A percentile compares a stretch with the other conserved stretches of the same genome.
Evolutionary conservation across 495 filamentous ascomycete species (phyloP).

Genomic region (Podospora pseudopauciseta): DNA sequence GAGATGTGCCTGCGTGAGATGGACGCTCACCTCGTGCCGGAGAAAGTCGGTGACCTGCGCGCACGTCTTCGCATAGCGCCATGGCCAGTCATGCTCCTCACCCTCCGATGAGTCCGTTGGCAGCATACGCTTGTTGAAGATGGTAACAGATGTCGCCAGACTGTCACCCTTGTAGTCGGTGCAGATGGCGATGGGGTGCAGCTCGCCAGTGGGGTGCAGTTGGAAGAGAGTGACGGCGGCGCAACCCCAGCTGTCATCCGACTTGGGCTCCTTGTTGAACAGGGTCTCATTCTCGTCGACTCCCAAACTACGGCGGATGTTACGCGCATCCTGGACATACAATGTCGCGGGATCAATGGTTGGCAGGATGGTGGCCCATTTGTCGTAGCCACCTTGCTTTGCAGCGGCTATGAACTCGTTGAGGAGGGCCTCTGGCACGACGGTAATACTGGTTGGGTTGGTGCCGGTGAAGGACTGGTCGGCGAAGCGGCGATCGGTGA

Average conservation of each 20-base stretch:
- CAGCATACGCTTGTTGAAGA: constrained; percentile 44
- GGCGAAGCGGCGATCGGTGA: constrained; percentile 45
- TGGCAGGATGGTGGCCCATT: constrained; percentile 27
- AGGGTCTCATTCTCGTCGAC: constrained; percentile 19
- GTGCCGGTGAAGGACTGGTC: constrained; percentile 49
- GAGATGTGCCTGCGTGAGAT: constrained; percentile 45
- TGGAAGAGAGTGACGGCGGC: constrained; percentile 48
- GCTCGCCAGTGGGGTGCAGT: constrained; percentile 39
- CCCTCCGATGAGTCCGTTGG: constrained; percentile 25
- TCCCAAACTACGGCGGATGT: constrained; percentile 40
- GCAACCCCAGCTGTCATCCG: constrained; percentile 32
- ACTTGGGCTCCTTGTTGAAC: constrained; percentile 19
- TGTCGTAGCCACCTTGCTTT: constrained; percentile 23
- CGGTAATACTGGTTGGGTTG: constrained; percentile 46
- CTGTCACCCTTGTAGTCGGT: constrained; percentile 31
- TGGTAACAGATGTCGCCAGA: constrained; percentile 41
- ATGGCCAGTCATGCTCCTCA: constrained; percentile 48
- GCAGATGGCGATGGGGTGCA: constrained; percentile 48
- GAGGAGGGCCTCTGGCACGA: constrained; percentile 32
- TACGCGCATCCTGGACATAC: constrained; percentile 46
- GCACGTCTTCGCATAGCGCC: constrained; percentile 52
- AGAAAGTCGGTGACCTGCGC: constrained; percentile 49
- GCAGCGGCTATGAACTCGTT: constrained; percentile 36
- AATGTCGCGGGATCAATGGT: constrained; percentile 33
- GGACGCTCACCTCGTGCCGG: constrained; percentile 46